Evolutionary conservation across 1,284 basidiomycete species (phyloP), one percentile per base, ranked within the genome.

Genomic region (Malassezia brasiliensis): DNA sequence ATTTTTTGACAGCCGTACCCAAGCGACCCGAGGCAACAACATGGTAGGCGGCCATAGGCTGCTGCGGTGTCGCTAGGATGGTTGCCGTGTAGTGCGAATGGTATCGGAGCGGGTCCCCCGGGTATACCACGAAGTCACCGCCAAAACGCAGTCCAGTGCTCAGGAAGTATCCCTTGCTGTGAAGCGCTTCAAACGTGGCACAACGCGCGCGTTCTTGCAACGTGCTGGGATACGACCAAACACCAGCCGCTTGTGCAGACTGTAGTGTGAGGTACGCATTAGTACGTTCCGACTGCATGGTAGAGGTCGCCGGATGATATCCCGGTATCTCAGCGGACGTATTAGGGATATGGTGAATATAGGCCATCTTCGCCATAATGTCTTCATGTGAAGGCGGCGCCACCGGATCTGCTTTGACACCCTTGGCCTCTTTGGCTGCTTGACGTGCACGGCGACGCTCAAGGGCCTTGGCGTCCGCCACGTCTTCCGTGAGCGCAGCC

Each of bases 1-100:
- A 84, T 77, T 99, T 99, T 75, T 96, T 98, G 3, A 94, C 96
- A 0, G 88, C 93, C 0, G 94, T 99, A 0, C 93, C 94, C 38
- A 99, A 77, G 31, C 94, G 81, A 5, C 94, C 94, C 72, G 90
- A 90, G 0, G 93, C 90, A 17, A 99, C 86, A 39, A 99, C 81
- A 70, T 94, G 89, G 81, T 90, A 86, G 2, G 90, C 90, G 37
- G 81, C 79, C 50, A 96, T 78, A 0, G 79, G 68, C 10, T 82
- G 76, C 8, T 78, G 72, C 1, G 83, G 81, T 0, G 84, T 82
- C 30, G 85, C 80, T 22, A 88, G 76, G 6, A 93, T 86, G 14
- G 87, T 84, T 9, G 86, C 86, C 11, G 87, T 86, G 71, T 96
- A 98, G 76, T 99, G 94, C 1, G 90, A 93, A 68, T 99, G 94